Evolutionary conservation across 2,329 filamentous ascomycete species (phyloP).

Genomic region (Penicillium janthinellum): DNA sequence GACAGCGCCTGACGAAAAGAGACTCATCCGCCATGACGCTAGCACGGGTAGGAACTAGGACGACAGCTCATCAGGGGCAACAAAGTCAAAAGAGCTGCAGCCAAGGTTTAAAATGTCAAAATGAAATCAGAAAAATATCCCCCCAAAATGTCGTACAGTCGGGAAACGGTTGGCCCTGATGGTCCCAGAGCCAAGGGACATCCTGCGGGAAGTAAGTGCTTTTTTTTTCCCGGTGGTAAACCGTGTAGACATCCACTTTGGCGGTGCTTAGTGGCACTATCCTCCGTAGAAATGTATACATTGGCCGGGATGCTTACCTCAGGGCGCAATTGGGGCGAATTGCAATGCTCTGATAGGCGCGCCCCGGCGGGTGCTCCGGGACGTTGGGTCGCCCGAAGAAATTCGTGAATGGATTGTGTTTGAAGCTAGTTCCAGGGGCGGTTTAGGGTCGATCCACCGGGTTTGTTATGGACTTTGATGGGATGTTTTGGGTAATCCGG

Average conservation of each 20-base stretch:
- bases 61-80: constrained; percentile 4
- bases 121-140: background rate
- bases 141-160: background rate
- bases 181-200: constrained; percentile 29
- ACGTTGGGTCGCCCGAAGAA: constrained; percentile 12
- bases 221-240: constrained; percentile 19
- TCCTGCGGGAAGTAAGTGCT: constrained; percentile 19
- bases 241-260: constrained; percentile 7
- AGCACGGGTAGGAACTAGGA: background rate
- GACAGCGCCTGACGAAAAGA: background rate
- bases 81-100: background rate
- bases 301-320: background rate
- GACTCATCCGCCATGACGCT: background rate
- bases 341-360: constrained; percentile 8
- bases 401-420: constrained; percentile 22
- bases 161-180: constrained; percentile 25
- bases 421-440: constrained; percentile 25
- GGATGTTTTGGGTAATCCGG: background rate
- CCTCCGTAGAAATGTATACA: background rate
- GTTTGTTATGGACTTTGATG: background rate
- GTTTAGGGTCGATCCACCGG: constrained; percentile 19
- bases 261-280: background rate
- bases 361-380: constrained; percentile 7
- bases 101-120: background rate
- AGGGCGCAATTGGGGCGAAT: constrained; percentile 2